Evolutionary conservation across 2,329 filamentous ascomycete species (phyloP), one percentile per base, ranked within the genome.

Genomic region (Ilyonectria mors-panacis): DNA sequence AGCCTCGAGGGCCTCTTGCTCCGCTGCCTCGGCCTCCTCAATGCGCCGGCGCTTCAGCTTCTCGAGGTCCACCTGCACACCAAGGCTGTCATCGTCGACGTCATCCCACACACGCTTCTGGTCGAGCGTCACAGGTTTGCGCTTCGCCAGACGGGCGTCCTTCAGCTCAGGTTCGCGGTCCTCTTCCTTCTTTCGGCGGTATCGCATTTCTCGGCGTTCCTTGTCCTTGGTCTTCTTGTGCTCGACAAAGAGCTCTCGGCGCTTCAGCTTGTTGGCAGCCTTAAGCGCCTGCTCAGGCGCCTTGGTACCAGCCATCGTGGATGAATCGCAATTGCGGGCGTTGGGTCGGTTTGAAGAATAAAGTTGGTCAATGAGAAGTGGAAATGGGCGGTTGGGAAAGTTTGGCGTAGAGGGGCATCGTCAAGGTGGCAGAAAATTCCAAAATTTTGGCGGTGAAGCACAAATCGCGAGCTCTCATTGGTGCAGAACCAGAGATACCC

Each of bases 101-200:
- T 95, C 91, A 75, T 98, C 95, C 94, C 94, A 98, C 35, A 94
- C 90, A 79, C 96, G 90, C 85, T 97, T 97, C 75, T 91, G 89
- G 75, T 98, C 95, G 65, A 97, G 87, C 0, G 94, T 97, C 61
- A 89, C 81, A 0, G 96, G 93, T 48, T 94, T 87, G 82, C 97
- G 97, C 72, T 88, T 89, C 67, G 90, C 90, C 67, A 95, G 85
- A 74, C 96, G 89, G 71, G 92, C 88, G 68, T 89, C 89, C 73
- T 90, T 90, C 66, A 97, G 82, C 66, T 89, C 87, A 2, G 95
- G 95, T 76, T 98, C 90, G 80, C 92, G 93, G 70, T 92, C 89
- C 81, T 99, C 96, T 77, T 95, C 93, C 82, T 92, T 93, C 82
- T 94, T 94, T 67, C 94, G 87, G 55, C 89, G 88, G 78, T 94